These are phyloP conservation scores for Colletotrichum zoysiae DNA, from an alignment of 2,329 filamentous ascomycete genomes.

Conservation along the genomic window DNA sequence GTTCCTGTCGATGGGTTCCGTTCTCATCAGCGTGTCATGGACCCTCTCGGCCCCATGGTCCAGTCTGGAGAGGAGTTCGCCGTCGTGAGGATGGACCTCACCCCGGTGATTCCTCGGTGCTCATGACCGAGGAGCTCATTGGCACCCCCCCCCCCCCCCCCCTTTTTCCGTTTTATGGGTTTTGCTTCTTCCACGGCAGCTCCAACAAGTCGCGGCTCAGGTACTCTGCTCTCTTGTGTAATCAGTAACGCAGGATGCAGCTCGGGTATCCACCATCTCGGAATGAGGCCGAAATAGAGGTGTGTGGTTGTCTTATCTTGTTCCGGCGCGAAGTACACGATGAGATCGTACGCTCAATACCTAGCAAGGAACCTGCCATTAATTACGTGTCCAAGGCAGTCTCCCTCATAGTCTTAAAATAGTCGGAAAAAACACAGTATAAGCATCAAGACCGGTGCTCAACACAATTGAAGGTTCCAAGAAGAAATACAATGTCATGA, in stretches of 20 bases:
- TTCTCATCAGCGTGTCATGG: slow-evolving; percentile 17
- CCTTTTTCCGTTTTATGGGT: not conserved
- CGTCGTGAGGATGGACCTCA: not conserved
- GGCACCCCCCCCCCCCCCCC: not conserved
- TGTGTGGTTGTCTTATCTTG: not conserved
- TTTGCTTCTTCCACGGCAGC: not conserved
- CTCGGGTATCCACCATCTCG: slow-evolving; percentile 37
- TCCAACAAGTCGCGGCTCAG: slow-evolving; percentile 16
- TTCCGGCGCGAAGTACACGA: not conserved
- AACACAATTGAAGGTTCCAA: no score
- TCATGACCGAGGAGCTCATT: slow-evolving; percentile 19
- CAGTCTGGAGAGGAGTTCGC: slow-evolving; percentile 21
- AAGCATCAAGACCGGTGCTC: no score
- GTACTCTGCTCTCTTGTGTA: slow-evolving; percentile 1
- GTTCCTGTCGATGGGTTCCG: slow-evolving; percentile 2
- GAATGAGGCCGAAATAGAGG: slow-evolving; percentile 37
- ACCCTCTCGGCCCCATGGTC: slow-evolving; percentile 1
- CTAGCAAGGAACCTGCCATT: no score
- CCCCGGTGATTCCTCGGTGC: slow-evolving; percentile 37
- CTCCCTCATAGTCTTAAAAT: no score
- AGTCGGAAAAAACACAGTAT: no score
- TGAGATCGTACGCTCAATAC: slow-evolving; percentile 3
- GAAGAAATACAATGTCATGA: no score
- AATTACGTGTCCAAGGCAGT: no score
- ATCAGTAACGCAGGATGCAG: slow-evolving; percentile 23